Percentiles rank a stretch among this genome's conserved stretches.
phyloP scores from a whole-genome alignment of 106 monocot genomes.

The Allium cepa region DNA sequence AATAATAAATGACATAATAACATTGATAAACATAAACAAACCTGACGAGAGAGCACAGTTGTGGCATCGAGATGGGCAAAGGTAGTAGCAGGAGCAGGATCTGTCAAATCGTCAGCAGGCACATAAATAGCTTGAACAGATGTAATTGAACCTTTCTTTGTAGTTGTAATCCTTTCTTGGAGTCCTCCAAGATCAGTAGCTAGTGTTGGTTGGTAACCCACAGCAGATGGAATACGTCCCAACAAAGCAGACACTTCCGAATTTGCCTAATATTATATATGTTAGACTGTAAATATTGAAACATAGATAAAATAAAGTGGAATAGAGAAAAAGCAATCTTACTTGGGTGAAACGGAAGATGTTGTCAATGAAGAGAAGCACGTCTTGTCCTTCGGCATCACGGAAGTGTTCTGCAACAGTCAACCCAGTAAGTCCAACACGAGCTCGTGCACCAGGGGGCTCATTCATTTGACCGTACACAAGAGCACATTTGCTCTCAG shows the following conservation, averaged over 20 bases:
- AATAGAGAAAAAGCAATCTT: neutral
- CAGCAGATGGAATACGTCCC: slow-evolving; percentile 90
- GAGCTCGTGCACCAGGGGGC: slow-evolving; percentile 88
- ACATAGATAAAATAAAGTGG: too few relatives aligned
- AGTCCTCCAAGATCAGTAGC: slow-evolving; percentile 88
- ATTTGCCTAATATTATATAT: slow-evolving; percentile 17
- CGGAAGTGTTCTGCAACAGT: slow-evolving; percentile 87
- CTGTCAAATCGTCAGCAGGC: slow-evolving; percentile 89
- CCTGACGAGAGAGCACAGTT: slow-evolving; percentile 82
- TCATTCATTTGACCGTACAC: slow-evolving; percentile 92
- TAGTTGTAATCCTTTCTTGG: slow-evolving; percentile 80
- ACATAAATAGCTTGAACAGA: slow-evolving; percentile 91
- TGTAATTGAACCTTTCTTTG: slow-evolving; percentile 84
- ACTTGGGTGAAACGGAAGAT: slow-evolving; percentile 89
- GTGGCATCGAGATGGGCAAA: slow-evolving; percentile 94
- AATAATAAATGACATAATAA: neutral
- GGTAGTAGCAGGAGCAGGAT: slow-evolving; percentile 84
- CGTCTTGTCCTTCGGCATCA: slow-evolving; percentile 90
- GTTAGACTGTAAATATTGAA: too few relatives aligned
- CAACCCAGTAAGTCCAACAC: slow-evolving; percentile 75
- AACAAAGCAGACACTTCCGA: slow-evolving; percentile 86
- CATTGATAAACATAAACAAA: neutral
- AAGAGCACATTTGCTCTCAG: slow-evolving; percentile 58
- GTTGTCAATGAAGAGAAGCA: slow-evolving; percentile 86
- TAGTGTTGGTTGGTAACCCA: slow-evolving; percentile 75